Percentiles rank a stretch among this genome's conserved stretches.
Conservation (phyloP, 768 basidiomycete genomes). For the Naganishia vaughanmartiniae region DNA sequence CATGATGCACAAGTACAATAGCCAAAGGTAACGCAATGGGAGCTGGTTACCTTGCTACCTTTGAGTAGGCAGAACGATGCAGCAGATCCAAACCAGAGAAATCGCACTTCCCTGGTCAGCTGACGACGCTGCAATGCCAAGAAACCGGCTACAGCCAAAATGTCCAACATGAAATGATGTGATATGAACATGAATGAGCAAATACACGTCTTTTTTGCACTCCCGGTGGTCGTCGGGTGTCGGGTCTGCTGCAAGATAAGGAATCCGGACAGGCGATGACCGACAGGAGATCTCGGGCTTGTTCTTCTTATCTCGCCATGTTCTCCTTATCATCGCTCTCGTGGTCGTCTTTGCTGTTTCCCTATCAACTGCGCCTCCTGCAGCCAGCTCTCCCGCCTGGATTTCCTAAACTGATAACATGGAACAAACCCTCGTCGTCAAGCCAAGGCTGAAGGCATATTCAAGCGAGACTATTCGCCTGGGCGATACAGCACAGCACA, state of each 20-base stretch:
- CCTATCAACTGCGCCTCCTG: too few species aligned
- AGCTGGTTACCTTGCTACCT: too few species aligned
- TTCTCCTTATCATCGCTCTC: background rate
- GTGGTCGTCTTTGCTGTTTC: background rate
- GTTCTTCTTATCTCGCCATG: slow-evolving; percentile 15
- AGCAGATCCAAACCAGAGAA: too few species aligned
- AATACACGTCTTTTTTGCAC: slow-evolving; percentile 20
- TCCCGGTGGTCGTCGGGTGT: too few species aligned
- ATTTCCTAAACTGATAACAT: slow-evolving; percentile 3
- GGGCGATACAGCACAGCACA: too few species aligned
- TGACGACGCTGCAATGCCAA: slow-evolving; percentile 10
- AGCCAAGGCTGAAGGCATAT: slow-evolving; percentile 25
- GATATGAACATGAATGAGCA: background rate
- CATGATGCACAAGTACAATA: background rate
- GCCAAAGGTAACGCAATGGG: too few species aligned
- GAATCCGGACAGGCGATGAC: slow-evolving; percentile 13
- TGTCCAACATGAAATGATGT: background rate
- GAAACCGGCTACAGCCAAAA: too few species aligned
- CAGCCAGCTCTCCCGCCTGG: too few species aligned
- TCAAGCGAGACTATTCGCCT: too few species aligned
- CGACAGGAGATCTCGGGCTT: slow-evolving; percentile 14
- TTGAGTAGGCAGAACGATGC: too few species aligned
- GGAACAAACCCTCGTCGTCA: slow-evolving; percentile 1
- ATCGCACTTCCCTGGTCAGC: background rate
- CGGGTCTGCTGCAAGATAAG: too few species aligned